Evolutionary conservation across 495 filamentous ascomycete genomes (phyloP), one percentile per base, ranked within the genome.

Genomic region (Talaromyces adpressus): DNA sequence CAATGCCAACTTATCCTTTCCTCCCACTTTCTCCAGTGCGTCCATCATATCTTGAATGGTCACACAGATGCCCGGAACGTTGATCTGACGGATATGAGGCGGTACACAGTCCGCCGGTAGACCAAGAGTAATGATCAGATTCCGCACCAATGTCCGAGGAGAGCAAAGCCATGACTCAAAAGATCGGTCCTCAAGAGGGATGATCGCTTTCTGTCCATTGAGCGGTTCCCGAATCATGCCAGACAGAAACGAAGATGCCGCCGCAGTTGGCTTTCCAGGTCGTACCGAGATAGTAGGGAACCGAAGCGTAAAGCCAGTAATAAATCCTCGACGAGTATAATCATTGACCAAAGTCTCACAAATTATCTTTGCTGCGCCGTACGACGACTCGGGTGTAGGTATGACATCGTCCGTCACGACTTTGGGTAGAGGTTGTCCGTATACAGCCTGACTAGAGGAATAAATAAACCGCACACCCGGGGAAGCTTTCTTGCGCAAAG

Each of bases 291-390:
- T 85, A 0, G 88, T 91, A 0, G 89, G 89, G 63, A 92, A 89
- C 0, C 89, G 86, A 32, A 88, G 77, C 5, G 77, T 79, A 52
- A 89, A 84, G 0, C 81, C 89, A 29, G 85, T 83, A 63, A 92
- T 79, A 67, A 84, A 84, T 1, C 84, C 82, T 54, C 84, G 82
- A 11, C 89, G 83, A 22, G 85, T 85, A 69, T 88, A 85, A 62
- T 91, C 89, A 70, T 89, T 91, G 64, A 92, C 74, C 23, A 89
- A 78, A 2, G 81, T 79, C 75, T 92, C 89, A 69, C 82, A 85
- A 66, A 91, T 84, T 64, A 91, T 73, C 72, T 92, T 91, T 74
- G 90, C 85, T 52, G 87, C 83, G 59, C 89, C 89, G 67, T 91
- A 91, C 20, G 85, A 87, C 34, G 83, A 82, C 69, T 87, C 77